These are phyloP conservation scores for Ceratocystis huliohia DNA, from an alignment of 2,329 filamentous ascomycete genomes.

Conservation along the genomic window DNA sequence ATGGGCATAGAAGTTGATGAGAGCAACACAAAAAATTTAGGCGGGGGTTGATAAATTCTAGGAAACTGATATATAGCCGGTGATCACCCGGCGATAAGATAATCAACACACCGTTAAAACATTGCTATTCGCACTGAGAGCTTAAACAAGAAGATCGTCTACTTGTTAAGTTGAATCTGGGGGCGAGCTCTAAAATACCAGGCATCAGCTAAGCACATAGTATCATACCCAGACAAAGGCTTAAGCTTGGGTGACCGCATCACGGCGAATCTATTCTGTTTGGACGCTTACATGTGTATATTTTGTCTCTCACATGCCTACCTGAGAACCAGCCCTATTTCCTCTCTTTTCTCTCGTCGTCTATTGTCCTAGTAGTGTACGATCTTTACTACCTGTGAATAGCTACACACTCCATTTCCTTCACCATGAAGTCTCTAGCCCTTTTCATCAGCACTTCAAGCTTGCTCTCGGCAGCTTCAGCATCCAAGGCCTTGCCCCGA, in stretches of 20 bases:
- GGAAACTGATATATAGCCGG: neutral
- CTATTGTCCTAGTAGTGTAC: neutral
- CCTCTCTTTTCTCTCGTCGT: neutral
- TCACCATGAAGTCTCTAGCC: constrained; percentile 19
- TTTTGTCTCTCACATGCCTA: neutral
- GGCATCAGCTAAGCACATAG: neutral
- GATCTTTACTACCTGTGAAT: neutral
- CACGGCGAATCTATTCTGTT: neutral
- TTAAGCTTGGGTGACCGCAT: neutral
- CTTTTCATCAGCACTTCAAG: constrained; percentile 19
- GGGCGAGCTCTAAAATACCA: neutral
- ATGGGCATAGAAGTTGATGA: too few species aligned
- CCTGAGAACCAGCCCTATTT: neutral
- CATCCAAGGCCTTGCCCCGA: constrained; percentile 58
- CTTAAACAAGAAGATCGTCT: constrained; percentile 19
- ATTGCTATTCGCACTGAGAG: neutral
- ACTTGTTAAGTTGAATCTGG: constrained; percentile 20
- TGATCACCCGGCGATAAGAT: neutral
- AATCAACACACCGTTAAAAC: constrained; percentile 8
- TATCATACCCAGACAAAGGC: neutral
- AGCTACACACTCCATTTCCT: neutral
- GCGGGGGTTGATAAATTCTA: neutral
- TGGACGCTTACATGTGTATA: neutral
- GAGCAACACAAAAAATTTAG: neutral
- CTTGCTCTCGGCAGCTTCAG: constrained; percentile 37